Base-by-base conservation (phyloP, 202 grass and related monocot genomes). In the Saccharum hybrid region DNA sequence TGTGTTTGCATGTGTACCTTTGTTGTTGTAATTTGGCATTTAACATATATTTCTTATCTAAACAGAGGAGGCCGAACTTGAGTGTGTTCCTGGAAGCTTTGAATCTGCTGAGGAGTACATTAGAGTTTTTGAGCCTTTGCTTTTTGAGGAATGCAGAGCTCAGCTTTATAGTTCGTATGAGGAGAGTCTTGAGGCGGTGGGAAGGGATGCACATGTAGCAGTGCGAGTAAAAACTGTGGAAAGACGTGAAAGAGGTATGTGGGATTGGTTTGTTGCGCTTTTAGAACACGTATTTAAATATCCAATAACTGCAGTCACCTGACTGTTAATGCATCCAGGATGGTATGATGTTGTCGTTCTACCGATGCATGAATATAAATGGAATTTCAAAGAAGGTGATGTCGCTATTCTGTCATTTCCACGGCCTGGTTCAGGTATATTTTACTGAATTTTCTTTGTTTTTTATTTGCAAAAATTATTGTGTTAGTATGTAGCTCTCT, bases 311-410 rank as follows among this genome's bases (percentile, higher is more conserved):
- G 41, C 68, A 64, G 33, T 78, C 21, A 84, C 33, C 15, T 80
- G 23, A 75, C 11, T 69, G 18, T 41, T 78, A 10, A 36, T 81
- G 39, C 48, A 45, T 90, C 66, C 83, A 99, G 96, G 96, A 43
- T 99, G 96, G 96, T 99, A 92, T 34, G 93, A 99, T 84, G 90
- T 92, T 59, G 62, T 96, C 66, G 89, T 96, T 88, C 64, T 99
- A 82, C 93, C 91, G 28, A 63, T 45, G 23, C 52, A 94, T 68
- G 96, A 96, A 46, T 90, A 92, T 80, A 99, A 99, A 82, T 99
- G 96, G 96, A 96, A 85, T 85, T 99, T 99, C 74, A 99, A 99
- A 86, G 96, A 99, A 92, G 96, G 96, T 30, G 96, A 99, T 81
- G 96, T 94, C 69, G 93, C 93, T 31, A 86, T 99, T 89, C 73